Evolutionary conservation across 176 grass and related monocot species (phyloP).

Genomic region (Cenchrus fungigraminus): DNA sequence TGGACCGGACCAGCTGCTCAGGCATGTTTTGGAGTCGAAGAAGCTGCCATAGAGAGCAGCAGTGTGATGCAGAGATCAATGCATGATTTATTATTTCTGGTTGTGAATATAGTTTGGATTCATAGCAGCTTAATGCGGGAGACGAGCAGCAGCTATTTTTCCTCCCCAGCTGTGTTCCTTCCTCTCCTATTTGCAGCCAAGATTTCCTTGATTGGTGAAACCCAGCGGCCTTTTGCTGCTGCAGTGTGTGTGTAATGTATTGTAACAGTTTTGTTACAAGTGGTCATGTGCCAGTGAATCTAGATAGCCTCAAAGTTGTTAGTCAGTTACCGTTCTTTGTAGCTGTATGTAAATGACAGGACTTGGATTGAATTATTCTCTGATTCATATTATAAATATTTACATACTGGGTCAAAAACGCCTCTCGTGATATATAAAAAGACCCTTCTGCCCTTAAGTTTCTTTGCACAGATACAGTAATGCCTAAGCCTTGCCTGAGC

Average conservation of each 20-base stretch:
- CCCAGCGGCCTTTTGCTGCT: slow-evolving; percentile 33
- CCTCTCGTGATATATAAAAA: slow-evolving; percentile 21
- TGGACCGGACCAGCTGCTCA: slow-evolving; percentile 76
- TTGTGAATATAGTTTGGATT: slow-evolving; percentile 55
- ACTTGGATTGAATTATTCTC: slow-evolving; percentile 18
- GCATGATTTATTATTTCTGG: slow-evolving; percentile 56
- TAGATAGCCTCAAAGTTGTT: slow-evolving; percentile 42
- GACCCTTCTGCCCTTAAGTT: slow-evolving; percentile 6
- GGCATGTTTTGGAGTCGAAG: slow-evolving; percentile 88
- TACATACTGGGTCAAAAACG: slow-evolving; percentile 29
- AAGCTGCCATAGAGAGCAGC: slow-evolving; percentile 95
- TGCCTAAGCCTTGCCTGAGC: slow-evolving; percentile 17
- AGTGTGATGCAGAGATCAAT: slow-evolving; percentile 92
- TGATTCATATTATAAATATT: slow-evolving; percentile 24
- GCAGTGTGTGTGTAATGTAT: slow-evolving; percentile 16
- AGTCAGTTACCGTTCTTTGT: slow-evolving; percentile 42
- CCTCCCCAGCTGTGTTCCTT: slow-evolving; percentile 47
- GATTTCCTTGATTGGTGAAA: slow-evolving; percentile 39
- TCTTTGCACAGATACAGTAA: slow-evolving; percentile 21
- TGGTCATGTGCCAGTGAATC: slow-evolving; percentile 14
- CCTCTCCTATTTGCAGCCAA: slow-evolving; percentile 42
- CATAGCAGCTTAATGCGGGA: slow-evolving; percentile 46
- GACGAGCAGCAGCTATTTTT: slow-evolving; percentile 40
- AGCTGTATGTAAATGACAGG: slow-evolving; percentile 58
- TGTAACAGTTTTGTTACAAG: slow-evolving; percentile 34